Base-by-base conservation (phyloP, 2,329 filamentous ascomycete species). In the Teratosphaeria gauchensis region DNA sequence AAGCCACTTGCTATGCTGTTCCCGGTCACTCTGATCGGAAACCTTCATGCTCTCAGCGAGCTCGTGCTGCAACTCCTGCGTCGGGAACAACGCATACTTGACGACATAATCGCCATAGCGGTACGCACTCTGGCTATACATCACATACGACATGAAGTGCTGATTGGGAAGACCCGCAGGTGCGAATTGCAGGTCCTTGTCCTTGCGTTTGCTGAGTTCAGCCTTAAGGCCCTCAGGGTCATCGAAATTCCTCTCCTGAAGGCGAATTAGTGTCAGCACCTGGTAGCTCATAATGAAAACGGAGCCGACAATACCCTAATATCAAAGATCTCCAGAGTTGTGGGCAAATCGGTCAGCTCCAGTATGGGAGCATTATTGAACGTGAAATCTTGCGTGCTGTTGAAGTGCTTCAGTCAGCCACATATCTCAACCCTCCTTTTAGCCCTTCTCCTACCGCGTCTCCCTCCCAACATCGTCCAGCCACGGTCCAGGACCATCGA, bases 111-210 rank as follows among this genome's bases (percentile, higher is more conserved):
- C 56, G 3, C 69, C 69, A 55, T 65, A 72, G 7, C 67, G 57
- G 38, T 70, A 71, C 5, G 66, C 68, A 7, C 69, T 71, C 55
- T 72, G 70, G 14, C 62, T 67, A 54, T 66, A 69, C 57, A 72
- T 68, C 4, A 65, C 56, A 54, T 65, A 64, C 56, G 72, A 69
- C 52, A 75, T 76, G 1, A 72, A 70, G 38, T 75, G 73, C 14
- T 67, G 74, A 6, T 72, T 75, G 31, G 62, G 69, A 52, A 72
- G 66, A 63, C 63, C 55, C 70, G 67, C 62, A 69, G 67, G 16
- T 69, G 55, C 8, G 7, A 19, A 48, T 48, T 48, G 42, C 42
- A 48, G 6, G 19, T 48, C 42, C n/a, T 64, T 63, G 57, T 73
- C 69, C 1, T 67, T 71, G 7, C 72, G 64, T 54, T 71, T 58